phyloP scores from a whole-genome alignment of 179 eudicot species.

The Beta corolliflora region DNA sequence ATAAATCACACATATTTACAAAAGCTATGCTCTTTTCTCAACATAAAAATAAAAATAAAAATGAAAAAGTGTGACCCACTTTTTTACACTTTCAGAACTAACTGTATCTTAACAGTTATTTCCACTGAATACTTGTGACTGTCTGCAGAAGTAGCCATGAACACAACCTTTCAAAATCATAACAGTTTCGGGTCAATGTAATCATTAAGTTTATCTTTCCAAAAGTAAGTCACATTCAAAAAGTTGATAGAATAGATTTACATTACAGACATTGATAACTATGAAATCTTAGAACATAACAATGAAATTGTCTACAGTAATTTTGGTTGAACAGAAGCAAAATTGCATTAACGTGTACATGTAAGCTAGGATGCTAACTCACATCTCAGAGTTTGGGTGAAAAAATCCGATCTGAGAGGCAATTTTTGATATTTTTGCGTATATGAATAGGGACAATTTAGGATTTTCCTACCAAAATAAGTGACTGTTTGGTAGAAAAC shows the following conservation, averaged over 20 bases:
- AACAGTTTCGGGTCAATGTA: background rate
- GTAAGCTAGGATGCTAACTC: no score
- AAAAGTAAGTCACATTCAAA: conserved; percentile 5
- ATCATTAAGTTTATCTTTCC: background rate
- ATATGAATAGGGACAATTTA: no score
- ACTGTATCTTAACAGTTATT: conserved; percentile 11
- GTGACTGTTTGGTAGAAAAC: no score
- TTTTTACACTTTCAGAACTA: background rate
- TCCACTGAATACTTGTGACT: conserved; percentile 15
- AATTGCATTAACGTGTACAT: no score
- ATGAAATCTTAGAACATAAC: background rate
- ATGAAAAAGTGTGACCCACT: background rate
- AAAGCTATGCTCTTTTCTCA: background rate
- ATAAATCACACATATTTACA: background rate
- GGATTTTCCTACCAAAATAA: no score
- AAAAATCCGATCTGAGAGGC: no score
- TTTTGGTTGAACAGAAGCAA: no score
- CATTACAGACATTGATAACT: background rate
- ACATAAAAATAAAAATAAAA: no score
- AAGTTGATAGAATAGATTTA: background rate
- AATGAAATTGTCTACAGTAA: background rate
- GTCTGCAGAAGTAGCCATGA: background rate
- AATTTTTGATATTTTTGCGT: no score
- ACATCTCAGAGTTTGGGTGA: no score
- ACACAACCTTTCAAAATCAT: conserved; percentile 8